Base-by-base conservation (phyloP, 2,329 filamentous ascomycete species). In the Furcasterigmium sp. region DNA sequence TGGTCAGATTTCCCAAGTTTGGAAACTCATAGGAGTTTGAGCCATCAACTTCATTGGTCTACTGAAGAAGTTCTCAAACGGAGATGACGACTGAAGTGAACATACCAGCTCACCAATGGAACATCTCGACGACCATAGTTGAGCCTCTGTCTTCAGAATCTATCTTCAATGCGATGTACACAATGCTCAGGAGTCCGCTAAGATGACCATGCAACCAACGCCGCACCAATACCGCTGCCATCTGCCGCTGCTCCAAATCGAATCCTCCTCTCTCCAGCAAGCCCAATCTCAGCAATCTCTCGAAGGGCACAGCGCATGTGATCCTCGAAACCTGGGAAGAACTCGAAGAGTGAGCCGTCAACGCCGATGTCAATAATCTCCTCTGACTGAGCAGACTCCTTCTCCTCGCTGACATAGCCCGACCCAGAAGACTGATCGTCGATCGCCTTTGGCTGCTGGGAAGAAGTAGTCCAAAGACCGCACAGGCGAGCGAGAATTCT, bases 241-340 rank as follows among this genome's bases (percentile, higher is more conserved):
- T 88, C 84, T 64, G 86, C 86, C 20, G 84, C 83, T 54, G 87
- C 79, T 3, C 82, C 83, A 53, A 88, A 85, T 32, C 78, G 69
- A 35, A 88, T 73, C 58, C 75, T 77, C 64, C 76, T 78, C 58
- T 87, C 82, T 7, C 82, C 81, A 20, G 64, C 60, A 7, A 57
- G 56, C 2, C 82, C 82, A 50, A 87, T 76, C 44, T 76, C 70
- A 10, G 74, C 67, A 26, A 87, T 72, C 50, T 83, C 79, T 18
- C 77, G 66, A 42, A 87, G 62, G 10, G 82, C 82, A 53, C 80
- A 74, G 10, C 84, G 70, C 32, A 87, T 71, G 51, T 83, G 73
- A 19, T 72, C 72, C 55, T 87, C 82, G 52, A 86, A 88, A 37
- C 73, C 73, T 6, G 84, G 84, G 54, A 86, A 87, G 59, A 84